These are phyloP conservation scores for Aureobasidium sp. DNA, from an alignment of 2,329 filamentous ascomycete genomes.

Conservation along the genomic window DNA sequence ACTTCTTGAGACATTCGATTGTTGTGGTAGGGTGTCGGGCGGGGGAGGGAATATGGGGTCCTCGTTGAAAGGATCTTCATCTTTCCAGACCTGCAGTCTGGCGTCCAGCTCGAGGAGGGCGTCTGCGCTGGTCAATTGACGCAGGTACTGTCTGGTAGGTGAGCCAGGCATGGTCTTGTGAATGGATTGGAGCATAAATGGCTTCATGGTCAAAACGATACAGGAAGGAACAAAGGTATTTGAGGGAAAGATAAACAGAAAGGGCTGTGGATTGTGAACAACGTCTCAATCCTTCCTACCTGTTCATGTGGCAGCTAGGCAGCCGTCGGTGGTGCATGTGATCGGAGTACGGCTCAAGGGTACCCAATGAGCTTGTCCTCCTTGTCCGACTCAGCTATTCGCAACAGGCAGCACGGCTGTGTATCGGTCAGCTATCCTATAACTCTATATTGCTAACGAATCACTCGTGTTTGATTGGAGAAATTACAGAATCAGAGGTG, in stretches of 20 bases:
- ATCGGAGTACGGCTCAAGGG: neutral
- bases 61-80: neutral
- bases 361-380: slow-evolving; percentile 7
- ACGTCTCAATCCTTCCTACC: slow-evolving; percentile 1
- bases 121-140: neutral
- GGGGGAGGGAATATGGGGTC: neutral
- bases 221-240: neutral
- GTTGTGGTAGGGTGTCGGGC: neutral
- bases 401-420: neutral
- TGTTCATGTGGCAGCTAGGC: slow-evolving; percentile 7
- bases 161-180: neutral
- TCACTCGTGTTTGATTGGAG: neutral
- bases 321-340: slow-evolving; percentile 9
- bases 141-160: neutral
- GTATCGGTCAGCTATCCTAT: neutral
- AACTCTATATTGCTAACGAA: neutral
- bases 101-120: neutral
- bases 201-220: neutral
- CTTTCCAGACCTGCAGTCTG: neutral
- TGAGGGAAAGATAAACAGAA: neutral
- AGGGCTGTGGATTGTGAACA: neutral
- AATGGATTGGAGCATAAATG: neutral
- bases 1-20: neutral
- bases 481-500: too few relatives aligned
- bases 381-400: neutral